Evolutionary conservation across 139 green algal species (phyloP).

Genomic region (Chlamydomonas sp.): DNA sequence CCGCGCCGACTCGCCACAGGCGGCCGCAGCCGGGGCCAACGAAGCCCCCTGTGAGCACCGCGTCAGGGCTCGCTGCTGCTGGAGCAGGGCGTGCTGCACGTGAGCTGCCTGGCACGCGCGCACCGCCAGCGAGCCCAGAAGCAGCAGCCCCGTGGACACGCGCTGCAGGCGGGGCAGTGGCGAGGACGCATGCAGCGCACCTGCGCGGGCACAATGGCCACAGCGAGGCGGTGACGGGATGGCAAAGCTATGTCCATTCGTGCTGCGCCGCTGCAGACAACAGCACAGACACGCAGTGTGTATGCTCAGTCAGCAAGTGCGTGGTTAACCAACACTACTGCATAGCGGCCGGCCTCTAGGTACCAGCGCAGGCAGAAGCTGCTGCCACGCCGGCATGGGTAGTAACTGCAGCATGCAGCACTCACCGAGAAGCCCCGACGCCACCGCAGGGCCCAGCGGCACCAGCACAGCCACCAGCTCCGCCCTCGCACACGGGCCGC

Average conservation of each 20-base stretch:
- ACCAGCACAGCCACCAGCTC: constrained; percentile 15
- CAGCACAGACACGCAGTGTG: too few species aligned
- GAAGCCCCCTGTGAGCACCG: too few species aligned
- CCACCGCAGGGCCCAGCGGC: not conserved
- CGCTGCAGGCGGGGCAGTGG: constrained; percentile 44
- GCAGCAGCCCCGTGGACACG: constrained; percentile 4
- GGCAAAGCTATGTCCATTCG: not conserved
- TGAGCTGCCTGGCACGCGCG: not conserved
- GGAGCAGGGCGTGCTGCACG: not conserved
- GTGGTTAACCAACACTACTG: too few species aligned
- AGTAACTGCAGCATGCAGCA: too few species aligned
- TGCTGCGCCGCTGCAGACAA: too few species aligned
- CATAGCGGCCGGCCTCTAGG: too few species aligned
- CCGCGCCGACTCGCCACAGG: too few species aligned
- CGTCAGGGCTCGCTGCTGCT: not conserved
- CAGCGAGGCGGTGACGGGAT: too few species aligned
- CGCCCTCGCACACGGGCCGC: constrained; percentile 9
- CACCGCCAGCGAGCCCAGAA: constrained; percentile 8
- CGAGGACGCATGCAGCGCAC: constrained; percentile 36
- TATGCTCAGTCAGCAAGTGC: too few species aligned
- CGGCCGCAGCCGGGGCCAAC: too few species aligned
- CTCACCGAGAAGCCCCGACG: constrained; percentile 25
- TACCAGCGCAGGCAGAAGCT: too few species aligned
- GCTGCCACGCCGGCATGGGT: too few species aligned
- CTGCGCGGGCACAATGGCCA: not conserved